Evolutionary conservation across 78 protist genomes (phyloP), one percentile per base, ranked within the genome.

Genomic region (Dictyostelium intermedium): DNA sequence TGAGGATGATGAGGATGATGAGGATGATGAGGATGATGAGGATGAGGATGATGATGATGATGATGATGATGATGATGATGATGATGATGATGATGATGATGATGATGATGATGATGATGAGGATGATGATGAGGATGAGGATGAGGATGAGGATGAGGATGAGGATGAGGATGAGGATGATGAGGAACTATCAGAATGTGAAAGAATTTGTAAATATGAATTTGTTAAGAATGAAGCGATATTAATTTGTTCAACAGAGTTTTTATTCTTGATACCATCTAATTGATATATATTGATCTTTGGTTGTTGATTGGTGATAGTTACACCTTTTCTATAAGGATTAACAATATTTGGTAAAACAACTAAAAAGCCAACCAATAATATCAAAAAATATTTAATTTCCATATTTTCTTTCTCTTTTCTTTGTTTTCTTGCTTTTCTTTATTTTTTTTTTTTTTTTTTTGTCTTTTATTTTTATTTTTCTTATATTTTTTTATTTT

Each of bases 281-380:
- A 82, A 37, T 61, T 89, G 94, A 47, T 89, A 89, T 43, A 89
- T 89, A 70, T 89, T 66, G 50, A 89, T 50, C 56, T 89, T 89
- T 69, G 85, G 94, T 69, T 89, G 86, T 11, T 89, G 86, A 80
- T 89, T 89, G 50, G 94, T 89, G 6, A 89, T 89, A 0, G 63
- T 50, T 3, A 89, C 87, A 50, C 82, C 23, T 70, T 89, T 89
- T 89, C 94, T 78, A 20, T 80, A 70, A 20, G 94, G 94, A 34
- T 66, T 69, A 3, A 80, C 87, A 3, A 89, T 43, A 23, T 47
- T 89, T 39, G 94, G 94, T 66, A 89, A 83, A 43, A 89, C 66
- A 6, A 89, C 7, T 60, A 89, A 81, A 43, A 89, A 80, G 23
- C 72, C 94, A 63, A 89, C 25, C 50, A 89, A 80, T 50, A 80